Base-by-base conservation (phyloP, 2,329 filamentous ascomycete genomes). In the Aureobasidium zeae region DNA sequence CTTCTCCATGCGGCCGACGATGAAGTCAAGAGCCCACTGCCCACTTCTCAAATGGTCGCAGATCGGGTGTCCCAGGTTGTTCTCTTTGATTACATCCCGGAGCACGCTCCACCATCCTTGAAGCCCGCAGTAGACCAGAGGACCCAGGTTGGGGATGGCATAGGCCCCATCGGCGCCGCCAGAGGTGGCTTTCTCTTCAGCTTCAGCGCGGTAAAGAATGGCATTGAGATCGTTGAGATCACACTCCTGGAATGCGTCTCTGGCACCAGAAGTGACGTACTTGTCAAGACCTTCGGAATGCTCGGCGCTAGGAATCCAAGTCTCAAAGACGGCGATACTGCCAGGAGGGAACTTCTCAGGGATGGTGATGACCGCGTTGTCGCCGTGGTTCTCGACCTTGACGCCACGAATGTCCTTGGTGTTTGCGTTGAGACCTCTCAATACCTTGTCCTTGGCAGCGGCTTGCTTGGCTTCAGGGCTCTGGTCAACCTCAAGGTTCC, bases 61-160 rank as follows among this genome's bases (percentile, higher is more conserved):
- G 9, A 98, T 73, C 0, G 91, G 85, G 59, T 98, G 91, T 1
- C 85, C 91, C 7, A 98, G 75, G 58, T 96, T 79, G 60, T 98
- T 98, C 51, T 91, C 79, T 38, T 73, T 76, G 53, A 96, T 84
- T 49, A 98, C 82, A 46, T 83, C 73, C 54, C 86, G 81, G 30
- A 98, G 68, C 1, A 94, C 70, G 59, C 87, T 95, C 87, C 89
- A 94, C 89, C 91, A 98, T 26, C 93, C 93, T 62, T 98, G 91
- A n/a, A 98, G 72, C 48, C 91, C 91, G 48, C 89, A 89, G 62
- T 96, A 98, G 2, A 95, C 85, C 30, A 95, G 73, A 47, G 83
- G 79, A 2, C 88, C 89, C 57, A 87, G 71, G 1, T 81, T 80
- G 1, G 91, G 91, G 51, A 98, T 82, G 41, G 80, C 76, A 64